A percentile compares a stretch with the other conserved stretches of the same genome.
These are phyloP conservation scores for Backusella sp. DNA, from an alignment of 192 early-diverging fungal genomes.

Conservation along the genomic window DNA sequence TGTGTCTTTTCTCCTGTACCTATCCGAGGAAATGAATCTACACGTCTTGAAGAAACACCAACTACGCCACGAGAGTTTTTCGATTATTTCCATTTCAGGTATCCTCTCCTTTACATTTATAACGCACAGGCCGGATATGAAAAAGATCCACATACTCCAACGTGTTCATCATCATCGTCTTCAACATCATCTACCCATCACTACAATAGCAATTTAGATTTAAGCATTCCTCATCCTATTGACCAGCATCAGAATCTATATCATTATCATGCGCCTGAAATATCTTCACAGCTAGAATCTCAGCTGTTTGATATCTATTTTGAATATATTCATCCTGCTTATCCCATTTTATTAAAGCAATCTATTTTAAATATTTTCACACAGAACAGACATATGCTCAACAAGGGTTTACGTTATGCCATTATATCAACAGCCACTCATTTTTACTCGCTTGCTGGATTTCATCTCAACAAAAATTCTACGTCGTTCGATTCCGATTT, in stretches of 20 bases:
- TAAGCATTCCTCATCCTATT: neutral
- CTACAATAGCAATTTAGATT: neutral
- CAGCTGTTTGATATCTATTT: constrained; percentile 16
- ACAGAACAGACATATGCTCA: constrained; percentile 9
- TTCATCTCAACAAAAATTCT: neutral
- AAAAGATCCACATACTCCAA: neutral
- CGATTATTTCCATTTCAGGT: constrained; percentile 1
- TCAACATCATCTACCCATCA: neutral
- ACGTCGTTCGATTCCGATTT: neutral
- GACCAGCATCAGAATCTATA: neutral
- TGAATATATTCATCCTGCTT: constrained; percentile 11
- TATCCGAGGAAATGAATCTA: constrained; percentile 8
- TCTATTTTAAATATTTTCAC: neutral
- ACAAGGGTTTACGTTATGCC: constrained; percentile 8
- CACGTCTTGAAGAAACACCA: neutral
- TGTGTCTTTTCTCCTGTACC: constrained; percentile 22
- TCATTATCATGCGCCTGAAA: neutral
- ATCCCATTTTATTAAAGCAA: constrained; percentile 11
- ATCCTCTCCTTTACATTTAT: constrained; percentile 12
- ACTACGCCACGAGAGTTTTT: neutral
- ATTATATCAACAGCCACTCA: constrained; percentile 13
- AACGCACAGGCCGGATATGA: constrained; percentile 15
- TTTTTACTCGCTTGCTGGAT: neutral
- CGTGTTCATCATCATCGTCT: neutral
- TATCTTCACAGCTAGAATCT: neutral